phyloP scores from a whole-genome alignment of 2,329 filamentous ascomycete genomes.

The Trichoderma harzianum region DNA sequence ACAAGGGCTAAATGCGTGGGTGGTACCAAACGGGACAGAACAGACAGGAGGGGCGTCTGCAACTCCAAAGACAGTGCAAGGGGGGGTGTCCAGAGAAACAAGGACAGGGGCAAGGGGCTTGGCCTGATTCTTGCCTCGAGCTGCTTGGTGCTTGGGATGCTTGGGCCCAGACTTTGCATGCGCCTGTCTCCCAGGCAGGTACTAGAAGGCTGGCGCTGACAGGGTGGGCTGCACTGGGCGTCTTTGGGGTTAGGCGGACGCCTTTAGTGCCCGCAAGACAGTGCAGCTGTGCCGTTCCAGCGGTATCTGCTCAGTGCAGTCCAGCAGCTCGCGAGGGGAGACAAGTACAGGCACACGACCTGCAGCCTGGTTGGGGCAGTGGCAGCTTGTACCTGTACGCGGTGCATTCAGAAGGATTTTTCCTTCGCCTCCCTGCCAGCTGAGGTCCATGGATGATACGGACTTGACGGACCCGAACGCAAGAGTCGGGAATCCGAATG shows the following conservation, averaged over 20 bases:
- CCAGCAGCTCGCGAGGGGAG: not conserved
- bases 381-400: not conserved
- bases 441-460: not conserved
- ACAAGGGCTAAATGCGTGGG: not conserved
- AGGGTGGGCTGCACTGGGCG: slow-evolving; percentile 7
- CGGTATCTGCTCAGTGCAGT: slow-evolving; percentile 1
- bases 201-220: slow-evolving; percentile 10
- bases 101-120: slow-evolving; percentile 13
- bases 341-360: not conserved
- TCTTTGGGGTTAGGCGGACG: slow-evolving; percentile 1
- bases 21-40: not conserved
- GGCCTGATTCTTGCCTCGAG: not conserved
- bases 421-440: not conserved
- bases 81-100: not conserved
- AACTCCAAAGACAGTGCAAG: not conserved
- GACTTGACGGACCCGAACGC: not conserved
- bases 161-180: slow-evolving; percentile 4
- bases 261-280: slow-evolving; percentile 10
- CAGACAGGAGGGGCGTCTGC: not conserved
- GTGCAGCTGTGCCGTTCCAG: slow-evolving; percentile 10
- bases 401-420: not conserved
- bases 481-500: not conserved
- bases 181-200: not conserved
- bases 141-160: not conserved
- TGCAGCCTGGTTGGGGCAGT: not conserved